Evolutionary conservation across 805 yeast species (phyloP).

Genomic region (Barnettozyma siamensis): DNA sequence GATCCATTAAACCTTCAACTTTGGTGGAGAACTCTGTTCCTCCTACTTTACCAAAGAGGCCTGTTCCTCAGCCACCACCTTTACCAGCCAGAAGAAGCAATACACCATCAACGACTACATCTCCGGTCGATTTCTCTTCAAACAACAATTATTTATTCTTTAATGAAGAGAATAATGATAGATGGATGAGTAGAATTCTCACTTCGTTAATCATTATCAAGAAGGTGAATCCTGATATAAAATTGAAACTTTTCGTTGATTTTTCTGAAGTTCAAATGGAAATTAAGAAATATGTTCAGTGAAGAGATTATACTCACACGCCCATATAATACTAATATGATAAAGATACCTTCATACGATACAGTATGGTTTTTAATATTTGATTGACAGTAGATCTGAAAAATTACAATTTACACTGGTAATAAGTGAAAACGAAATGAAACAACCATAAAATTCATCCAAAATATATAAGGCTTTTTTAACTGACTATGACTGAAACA

Average conservation of each 20-base stretch:
- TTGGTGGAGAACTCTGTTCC: no score
- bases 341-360: no score
- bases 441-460: neutral
- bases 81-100: conserved; percentile 1
- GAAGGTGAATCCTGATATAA: conserved; percentile 14
- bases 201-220: conserved; percentile 19
- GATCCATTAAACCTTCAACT: no score
- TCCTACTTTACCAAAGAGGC: conserved; percentile 26
- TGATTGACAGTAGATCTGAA: no score
- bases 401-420: no score
- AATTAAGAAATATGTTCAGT: conserved; percentile 16
- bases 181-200: conserved; percentile 52
- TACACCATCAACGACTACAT: neutral
- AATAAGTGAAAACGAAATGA: no score
- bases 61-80: conserved; percentile 28
- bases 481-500: no score
- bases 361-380: no score
- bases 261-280: conserved; percentile 22
- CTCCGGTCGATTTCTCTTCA: neutral
- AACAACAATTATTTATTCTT: conserved; percentile 8
- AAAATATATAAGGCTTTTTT: no score
- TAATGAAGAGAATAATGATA: conserved; percentile 45
- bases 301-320: no score
- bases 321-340: no score
- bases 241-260: conserved; percentile 19